These are phyloP conservation scores for Xanthoconium purpureum DNA, from an alignment of 768 basidiomycete species.

Conservation along the genomic window DNA sequence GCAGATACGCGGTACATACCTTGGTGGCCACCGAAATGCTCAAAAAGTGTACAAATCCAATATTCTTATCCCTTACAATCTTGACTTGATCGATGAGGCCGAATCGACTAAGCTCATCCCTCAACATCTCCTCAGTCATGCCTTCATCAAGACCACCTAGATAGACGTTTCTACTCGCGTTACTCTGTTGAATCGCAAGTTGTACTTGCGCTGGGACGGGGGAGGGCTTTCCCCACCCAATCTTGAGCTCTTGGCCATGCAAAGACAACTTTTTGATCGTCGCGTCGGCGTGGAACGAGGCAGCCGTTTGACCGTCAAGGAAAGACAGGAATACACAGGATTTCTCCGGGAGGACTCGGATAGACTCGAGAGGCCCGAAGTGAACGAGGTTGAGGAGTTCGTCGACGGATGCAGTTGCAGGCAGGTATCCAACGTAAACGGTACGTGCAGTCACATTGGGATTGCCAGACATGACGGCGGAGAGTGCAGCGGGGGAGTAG, in stretches of 20 bases:
- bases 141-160: slow-evolving; percentile 89
- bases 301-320: slow-evolving; percentile 88
- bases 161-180: slow-evolving; percentile 95
- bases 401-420: slow-evolving; percentile 93
- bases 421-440: slow-evolving; percentile 96
- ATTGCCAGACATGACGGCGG: slow-evolving; percentile 62
- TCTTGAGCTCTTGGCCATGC: slow-evolving; percentile 95
- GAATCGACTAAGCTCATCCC: slow-evolving; percentile 89
- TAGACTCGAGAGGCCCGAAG: slow-evolving; percentile 93
- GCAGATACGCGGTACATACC: slow-evolving; percentile 44
- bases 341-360: slow-evolving; percentile 94
- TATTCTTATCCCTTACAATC: slow-evolving; percentile 98
- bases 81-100: slow-evolving; percentile 99
- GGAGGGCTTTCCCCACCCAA: slow-evolving; percentile 97
- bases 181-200: slow-evolving; percentile 85
- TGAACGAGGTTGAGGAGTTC: slow-evolving; percentile 97
- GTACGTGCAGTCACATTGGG: slow-evolving; percentile 75
- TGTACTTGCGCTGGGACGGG: slow-evolving; percentile 84
- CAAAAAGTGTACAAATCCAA: slow-evolving; percentile 98
- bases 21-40: slow-evolving; percentile 94
- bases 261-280: slow-evolving; percentile 90
- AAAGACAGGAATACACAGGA: slow-evolving; percentile 98
- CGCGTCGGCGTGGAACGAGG: slow-evolving; percentile 96
- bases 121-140: slow-evolving; percentile 86
- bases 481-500: slow-evolving; percentile 77